Conservation (phyloP, 2,329 filamentous ascomycete genomes). For the Clarireedia hainanense region DNA sequence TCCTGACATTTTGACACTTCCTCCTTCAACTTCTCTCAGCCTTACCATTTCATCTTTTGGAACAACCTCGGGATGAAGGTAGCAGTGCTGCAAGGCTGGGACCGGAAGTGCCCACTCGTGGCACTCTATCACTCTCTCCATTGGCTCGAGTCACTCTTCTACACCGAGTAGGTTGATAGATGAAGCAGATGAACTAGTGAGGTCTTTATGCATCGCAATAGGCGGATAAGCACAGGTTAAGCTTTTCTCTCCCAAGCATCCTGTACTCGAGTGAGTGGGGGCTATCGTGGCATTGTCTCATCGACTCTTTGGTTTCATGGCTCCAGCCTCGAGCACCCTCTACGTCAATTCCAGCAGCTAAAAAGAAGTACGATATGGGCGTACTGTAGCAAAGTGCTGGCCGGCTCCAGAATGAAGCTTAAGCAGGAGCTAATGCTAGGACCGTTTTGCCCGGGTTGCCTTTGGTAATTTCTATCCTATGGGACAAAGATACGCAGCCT, state of each 20-base stretch:
- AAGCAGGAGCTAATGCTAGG: background rate
- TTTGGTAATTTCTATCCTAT: background rate
- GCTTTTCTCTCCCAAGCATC: background rate
- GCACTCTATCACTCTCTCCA: background rate
- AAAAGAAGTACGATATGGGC: background rate
- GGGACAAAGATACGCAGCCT: conserved; percentile 12
- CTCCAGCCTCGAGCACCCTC: conserved; percentile 8
- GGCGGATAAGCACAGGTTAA: conserved; percentile 1
- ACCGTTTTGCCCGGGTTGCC: conserved; percentile 7
- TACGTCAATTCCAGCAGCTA: conserved; percentile 1
- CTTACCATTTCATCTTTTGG: no score
- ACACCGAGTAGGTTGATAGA: conserved; percentile 2
- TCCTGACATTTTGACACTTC: no score
- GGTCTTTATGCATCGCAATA: background rate
- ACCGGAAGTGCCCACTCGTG: background rate
- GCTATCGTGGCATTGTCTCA: conserved; percentile 3
- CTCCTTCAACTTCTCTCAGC: no score
- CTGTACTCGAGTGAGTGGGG: conserved; percentile 1
- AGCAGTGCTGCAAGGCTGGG: conserved; percentile 1
- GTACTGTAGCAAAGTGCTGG: background rate
- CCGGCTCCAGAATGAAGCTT: background rate
- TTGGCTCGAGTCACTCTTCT: background rate
- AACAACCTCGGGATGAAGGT: no score
- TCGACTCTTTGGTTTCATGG: conserved; percentile 12
- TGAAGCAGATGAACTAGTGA: background rate